A percentile compares a stretch with the other conserved stretches of the same genome.
Evolutionary conservation across 345 rosid genomes (phyloP).

Genomic region (Eutrema japonicum): DNA sequence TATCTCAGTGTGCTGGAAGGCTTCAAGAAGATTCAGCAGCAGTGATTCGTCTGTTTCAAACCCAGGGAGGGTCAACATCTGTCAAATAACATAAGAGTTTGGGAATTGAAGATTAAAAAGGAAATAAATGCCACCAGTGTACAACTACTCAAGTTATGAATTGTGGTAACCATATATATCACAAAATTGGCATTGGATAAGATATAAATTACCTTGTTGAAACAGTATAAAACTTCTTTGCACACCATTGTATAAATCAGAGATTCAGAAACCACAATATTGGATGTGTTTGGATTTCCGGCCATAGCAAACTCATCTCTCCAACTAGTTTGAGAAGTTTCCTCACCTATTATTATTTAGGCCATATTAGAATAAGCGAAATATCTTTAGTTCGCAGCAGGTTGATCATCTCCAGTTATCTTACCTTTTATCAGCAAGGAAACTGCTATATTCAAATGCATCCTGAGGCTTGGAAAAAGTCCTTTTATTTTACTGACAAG

Average conservation of each 20-base stretch:
- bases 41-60: slow-evolving; percentile 53
- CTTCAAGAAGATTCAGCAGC: slow-evolving; percentile 64
- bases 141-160: slow-evolving; percentile 11
- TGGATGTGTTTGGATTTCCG: slow-evolving; percentile 59
- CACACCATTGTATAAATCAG: slow-evolving; percentile 54
- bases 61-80: slow-evolving; percentile 65
- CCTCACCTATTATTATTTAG: slow-evolving; percentile 52
- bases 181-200: slow-evolving; percentile 1
- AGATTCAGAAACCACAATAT: slow-evolving; percentile 52
- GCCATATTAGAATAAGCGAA: slow-evolving; percentile 29
- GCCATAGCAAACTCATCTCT: slow-evolving; percentile 55
- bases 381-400: slow-evolving; percentile 27
- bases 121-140: neutral
- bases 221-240: slow-evolving; percentile 69
- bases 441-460: slow-evolving; percentile 59
- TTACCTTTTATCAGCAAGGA: slow-evolving; percentile 65
- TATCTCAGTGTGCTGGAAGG: slow-evolving; percentile 59
- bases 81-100: slow-evolving; percentile 19
- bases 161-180: slow-evolving; percentile 6
- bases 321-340: slow-evolving; percentile 73
- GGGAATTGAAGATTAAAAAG: too few relatives aligned
- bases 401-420: slow-evolving; percentile 25
- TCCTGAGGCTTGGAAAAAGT: slow-evolving; percentile 61
- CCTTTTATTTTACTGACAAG: slow-evolving; percentile 53
- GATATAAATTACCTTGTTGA: slow-evolving; percentile 59